A percentile compares a stretch with the other conserved stretches of the same genome.
These are phyloP conservation scores for Candida argentea DNA, from an alignment of 805 yeast genomes.

Conservation along the genomic window DNA sequence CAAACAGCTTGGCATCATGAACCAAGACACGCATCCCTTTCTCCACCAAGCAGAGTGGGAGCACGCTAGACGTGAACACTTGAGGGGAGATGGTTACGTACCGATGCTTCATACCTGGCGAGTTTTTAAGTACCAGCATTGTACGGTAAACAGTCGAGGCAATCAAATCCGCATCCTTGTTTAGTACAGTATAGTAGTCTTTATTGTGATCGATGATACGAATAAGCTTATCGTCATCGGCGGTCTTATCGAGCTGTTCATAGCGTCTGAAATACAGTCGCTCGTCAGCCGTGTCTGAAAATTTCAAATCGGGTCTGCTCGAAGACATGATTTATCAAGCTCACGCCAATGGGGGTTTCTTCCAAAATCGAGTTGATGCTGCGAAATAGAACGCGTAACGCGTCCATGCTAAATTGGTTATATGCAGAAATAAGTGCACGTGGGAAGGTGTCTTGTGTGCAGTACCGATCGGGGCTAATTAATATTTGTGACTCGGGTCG, in stretches of 20 bases:
- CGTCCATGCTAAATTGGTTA: too few species aligned
- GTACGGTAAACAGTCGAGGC: conserved; percentile 84
- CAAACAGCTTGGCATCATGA: conserved; percentile 56
- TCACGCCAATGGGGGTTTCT: too few species aligned
- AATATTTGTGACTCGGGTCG: too few species aligned
- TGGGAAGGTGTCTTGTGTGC: too few species aligned
- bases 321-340: conserved; percentile 33
- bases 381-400: too few species aligned
- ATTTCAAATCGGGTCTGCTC: conserved; percentile 33
- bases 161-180: conserved; percentile 67
- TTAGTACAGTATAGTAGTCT: conserved; percentile 69
- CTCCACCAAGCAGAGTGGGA: conserved; percentile 59
- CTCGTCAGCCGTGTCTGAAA: conserved; percentile 30
- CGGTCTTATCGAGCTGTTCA: conserved; percentile 29
- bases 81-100: conserved; percentile 74
- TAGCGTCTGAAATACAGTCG: conserved; percentile 35
- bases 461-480: too few species aligned
- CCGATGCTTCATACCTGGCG: conserved; percentile 31
- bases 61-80: conserved; percentile 50
- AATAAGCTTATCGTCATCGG: conserved; percentile 38
- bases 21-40: conserved; percentile 72
- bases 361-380: too few species aligned
- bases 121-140: conserved; percentile 62
- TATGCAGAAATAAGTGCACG: too few species aligned
- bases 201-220: conserved; percentile 65